A percentile compares a stretch with the other conserved stretches of the same genome.
Conservation (phyloP, 441 rosid genomes). For the Arabidopsis hybrid region DNA sequence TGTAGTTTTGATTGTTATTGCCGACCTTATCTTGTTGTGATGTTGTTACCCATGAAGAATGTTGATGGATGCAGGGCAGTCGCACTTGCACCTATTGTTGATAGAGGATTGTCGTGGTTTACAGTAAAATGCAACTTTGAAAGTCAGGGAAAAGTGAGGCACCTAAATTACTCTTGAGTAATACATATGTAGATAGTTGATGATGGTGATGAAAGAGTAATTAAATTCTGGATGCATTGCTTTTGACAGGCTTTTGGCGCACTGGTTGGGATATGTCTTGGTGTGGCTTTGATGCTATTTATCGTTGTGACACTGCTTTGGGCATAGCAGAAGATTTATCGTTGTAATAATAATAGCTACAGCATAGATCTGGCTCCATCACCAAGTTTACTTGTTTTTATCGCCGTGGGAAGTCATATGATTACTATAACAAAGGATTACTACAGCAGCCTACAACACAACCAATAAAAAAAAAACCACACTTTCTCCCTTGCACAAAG, state of each 20-base stretch:
- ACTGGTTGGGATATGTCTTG: constrained; percentile 76
- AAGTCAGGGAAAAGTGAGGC: constrained; percentile 76
- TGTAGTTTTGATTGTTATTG: neutral
- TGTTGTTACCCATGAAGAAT: neutral
- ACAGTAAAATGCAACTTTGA: constrained; percentile 68
- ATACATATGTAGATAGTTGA: neutral
- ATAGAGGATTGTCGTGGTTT: constrained; percentile 85
- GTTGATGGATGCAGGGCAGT: constrained; percentile 72
- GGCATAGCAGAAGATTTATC: constrained; percentile 46
- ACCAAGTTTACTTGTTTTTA: too few relatives aligned
- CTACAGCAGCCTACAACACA: too few relatives aligned
- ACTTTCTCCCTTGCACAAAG: too few relatives aligned
- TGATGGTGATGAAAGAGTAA: neutral
- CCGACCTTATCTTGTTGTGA: neutral
- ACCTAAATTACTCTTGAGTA: neutral
- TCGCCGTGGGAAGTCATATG: too few relatives aligned
- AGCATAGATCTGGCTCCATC: too few relatives aligned
- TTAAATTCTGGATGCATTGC: constrained; percentile 24
- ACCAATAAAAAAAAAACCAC: too few relatives aligned
- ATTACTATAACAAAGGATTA: too few relatives aligned
- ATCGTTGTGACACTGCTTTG: constrained; percentile 68
- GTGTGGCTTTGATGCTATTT: constrained; percentile 71
- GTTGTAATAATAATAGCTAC: too few relatives aligned
- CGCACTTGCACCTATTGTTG: constrained; percentile 90
- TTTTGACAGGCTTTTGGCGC: constrained; percentile 70